Evolutionary conservation across 1,284 basidiomycete species (phyloP), one percentile per base, ranked within the genome.

Genomic region (Pseudozyma sp.): DNA sequence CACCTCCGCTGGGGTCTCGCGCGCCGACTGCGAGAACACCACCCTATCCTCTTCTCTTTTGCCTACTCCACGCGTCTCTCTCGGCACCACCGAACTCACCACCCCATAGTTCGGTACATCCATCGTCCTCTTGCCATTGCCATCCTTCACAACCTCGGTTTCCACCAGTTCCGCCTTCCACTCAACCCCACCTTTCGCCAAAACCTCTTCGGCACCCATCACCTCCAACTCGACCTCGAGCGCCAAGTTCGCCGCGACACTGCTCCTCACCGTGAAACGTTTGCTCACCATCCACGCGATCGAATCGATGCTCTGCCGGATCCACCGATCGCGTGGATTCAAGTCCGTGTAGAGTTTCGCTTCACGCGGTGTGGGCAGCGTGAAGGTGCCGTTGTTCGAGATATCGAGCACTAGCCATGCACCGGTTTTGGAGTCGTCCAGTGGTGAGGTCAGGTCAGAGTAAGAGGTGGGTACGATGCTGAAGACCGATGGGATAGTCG

Each of bases 161-260:
- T 69, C 60, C 7, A 75, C 68, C 40, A 67, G 33, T 19, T 70
- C 56, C 1, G 72, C 72, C 42, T 64, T 45, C 72, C 72, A 75
- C 44, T 67, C 64, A 0, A 75, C 68, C 16, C 68, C 68, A 16
- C 72, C 72, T 5, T 24, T n/a, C 13, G 34, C 14, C 30, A 75
- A 54, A 14, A 67, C 68, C 40, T 61, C 52, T 43, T 75, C 73
- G 6, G 68, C 64, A 0, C 40, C 57, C 54, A 61, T 11, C 11
- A 68, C 10, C 11, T 61, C 45, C 64, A 75, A n/a, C 10, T 30
- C 31, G 16, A 71, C 55, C 1, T 71, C 64, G 17, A 66, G n/a
- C n/a, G 65, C 67, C 17, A 67, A 24, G 17, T 70, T 42, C 9
- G 68, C 67, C 10, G 59, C 49, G 4, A 68, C 43, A 0, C 51